Evolutionary conservation across 306 rosid genomes (phyloP), one percentile per base, ranked within the genome.

Genomic region (Rosa lucieae): DNA sequence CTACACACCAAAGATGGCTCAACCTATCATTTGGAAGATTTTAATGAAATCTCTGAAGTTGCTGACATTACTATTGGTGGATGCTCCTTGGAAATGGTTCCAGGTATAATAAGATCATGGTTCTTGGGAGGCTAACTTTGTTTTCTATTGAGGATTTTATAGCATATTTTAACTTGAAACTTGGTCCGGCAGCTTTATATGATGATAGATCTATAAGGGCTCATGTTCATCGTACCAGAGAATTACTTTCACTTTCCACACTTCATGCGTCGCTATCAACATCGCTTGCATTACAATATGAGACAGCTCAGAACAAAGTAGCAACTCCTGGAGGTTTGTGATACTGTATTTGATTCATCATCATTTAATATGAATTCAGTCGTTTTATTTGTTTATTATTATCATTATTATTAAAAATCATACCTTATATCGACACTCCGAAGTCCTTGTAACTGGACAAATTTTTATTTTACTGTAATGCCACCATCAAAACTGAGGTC

Each of bases 121-220:
- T 65, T 39, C 47, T 17, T 39, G 13, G 71, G 23, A 37, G 12
- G 56, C 75, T 75, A 53, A 44, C 1, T 62, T 5, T 80, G 62
- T 82, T 67, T 63, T 6, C 46, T 21, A 35, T 52, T 58, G 35
- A 55, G 55, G 73, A 37, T 13, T 1, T 32, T 69, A 79, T 71
- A 53, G 82, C 74, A 75, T 78, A 63, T 88, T 77, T 78, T 89
- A 78, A 88, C 56, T 56, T 77, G 77, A 20, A 82, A 77, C 61
- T 71, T 77, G 40, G 82, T 66, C 80, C 73, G 84, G 83, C 97
- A 96, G 99, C 99, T 77, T 86, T 96, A 74, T 96, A 96, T 82
- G 99, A 96, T 84, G 99, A 96, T 91, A 88, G 99, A 87, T 96
- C 99, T 51, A 88, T 90, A 84, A 90, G 99, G 92, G 97, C 99